Base-by-base conservation (phyloP, 1,284 basidiomycete genomes). In the Fomitopsis pinicola region DNA sequence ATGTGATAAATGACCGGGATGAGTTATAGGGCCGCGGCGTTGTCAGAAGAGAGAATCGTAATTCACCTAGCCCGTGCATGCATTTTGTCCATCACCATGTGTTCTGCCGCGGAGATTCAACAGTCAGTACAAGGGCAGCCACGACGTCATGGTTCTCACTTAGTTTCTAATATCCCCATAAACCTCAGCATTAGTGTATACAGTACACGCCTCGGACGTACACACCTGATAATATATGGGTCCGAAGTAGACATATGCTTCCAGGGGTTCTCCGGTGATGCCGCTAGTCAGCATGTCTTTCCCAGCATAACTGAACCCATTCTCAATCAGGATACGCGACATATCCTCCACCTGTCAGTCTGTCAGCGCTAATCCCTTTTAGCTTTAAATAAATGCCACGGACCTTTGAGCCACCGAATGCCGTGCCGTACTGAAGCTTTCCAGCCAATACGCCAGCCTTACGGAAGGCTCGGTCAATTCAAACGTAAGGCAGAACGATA, bases 81-180 rank as follows among this genome's bases (percentile, higher is more conserved):
- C 97, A 99, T 99, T 82, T 99, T 99, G 80, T 98, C 96, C 88
- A 97, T 93, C 63, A 98, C 96, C 95, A 97, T 97, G 78, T 96
- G 95, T 80, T 94, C 89, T 90, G 61, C 30, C 53, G 38, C 53
- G 44, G 58, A 61, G 48, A 58, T 69, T 58, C 71, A 65, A 74
- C 62, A 70, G 60, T 57, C 60, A 57, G 65, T 60, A 28, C 61
- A 57, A 61, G 61, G 57, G 59, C 55, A 56, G 9, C 46, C 52
- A 36, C 56, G 42, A 59, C 42, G 48, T 28, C 35, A 44, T 48
- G 52, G n/a, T 46, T 72, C 88, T 77, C 73, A 92, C 89, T 92
- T 59, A 92, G 79, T 89, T 92, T 92, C 90, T 92, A 28, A 10
- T 48, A 50, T 33, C 28, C 48, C 28, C 48, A n/a, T 50, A 33